Percentiles rank a stretch among this genome's conserved stretches.
Evolutionary conservation across 192 early-diverging fungal species (phyloP).

Genomic region (Backusella tarrabulga): DNA sequence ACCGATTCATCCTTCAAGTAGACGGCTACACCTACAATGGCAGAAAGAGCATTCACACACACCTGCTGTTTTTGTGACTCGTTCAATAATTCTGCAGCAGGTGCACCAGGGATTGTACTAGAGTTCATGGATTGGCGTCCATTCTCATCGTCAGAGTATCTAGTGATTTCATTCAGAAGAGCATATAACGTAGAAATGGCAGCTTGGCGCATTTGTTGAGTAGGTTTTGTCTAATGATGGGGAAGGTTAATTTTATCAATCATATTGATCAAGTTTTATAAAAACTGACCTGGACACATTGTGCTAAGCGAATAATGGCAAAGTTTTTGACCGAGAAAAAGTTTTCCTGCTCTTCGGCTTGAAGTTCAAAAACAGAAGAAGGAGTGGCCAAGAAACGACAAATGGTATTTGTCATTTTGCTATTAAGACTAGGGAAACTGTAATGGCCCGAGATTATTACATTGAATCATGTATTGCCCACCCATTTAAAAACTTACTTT

Average conservation of each 20-base stretch:
- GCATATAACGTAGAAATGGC: constrained; percentile 35
- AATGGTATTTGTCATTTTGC: constrained; percentile 43
- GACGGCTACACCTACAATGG: constrained; percentile 50
- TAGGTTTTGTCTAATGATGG: constrained; percentile 18
- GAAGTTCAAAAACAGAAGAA: constrained; percentile 15
- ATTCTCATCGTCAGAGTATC: constrained; percentile 11
- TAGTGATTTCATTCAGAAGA: constrained; percentile 38
- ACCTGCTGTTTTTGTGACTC: constrained; percentile 43
- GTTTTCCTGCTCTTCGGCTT: neutral
- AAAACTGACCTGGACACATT: constrained; percentile 40
- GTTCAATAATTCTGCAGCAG: constrained; percentile 3
- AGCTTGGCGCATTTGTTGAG: constrained; percentile 15
- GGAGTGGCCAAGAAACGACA: constrained; percentile 51
- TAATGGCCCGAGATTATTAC: neutral
- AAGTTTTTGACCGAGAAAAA: constrained; percentile 17
- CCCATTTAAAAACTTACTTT: constrained; percentile 27
- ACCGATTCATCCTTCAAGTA: constrained; percentile 53
- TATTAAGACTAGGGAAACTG: constrained; percentile 27
- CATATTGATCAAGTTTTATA: neutral
- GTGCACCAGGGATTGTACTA: neutral
- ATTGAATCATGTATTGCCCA: neutral
- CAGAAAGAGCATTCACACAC: constrained; percentile 50
- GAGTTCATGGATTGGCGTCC: neutral
- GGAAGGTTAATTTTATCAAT: neutral
- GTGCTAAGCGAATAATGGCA: constrained; percentile 48